A percentile compares a stretch with the other conserved stretches of the same genome.
Conservation (phyloP, 495 filamentous ascomycete species). For the Aspergillus affinis region DNA sequence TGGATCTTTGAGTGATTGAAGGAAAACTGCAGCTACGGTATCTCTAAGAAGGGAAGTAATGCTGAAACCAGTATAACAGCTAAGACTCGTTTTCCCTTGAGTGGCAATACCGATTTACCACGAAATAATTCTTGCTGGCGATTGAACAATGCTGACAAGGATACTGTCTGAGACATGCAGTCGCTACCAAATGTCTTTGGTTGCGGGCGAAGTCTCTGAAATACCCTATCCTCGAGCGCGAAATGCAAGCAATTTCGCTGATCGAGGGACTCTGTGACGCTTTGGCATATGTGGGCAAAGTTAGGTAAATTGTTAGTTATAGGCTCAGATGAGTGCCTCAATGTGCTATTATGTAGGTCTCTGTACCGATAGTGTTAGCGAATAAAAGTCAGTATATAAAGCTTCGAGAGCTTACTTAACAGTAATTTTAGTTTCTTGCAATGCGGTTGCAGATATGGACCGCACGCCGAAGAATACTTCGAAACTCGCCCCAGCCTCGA, state of each 20-base stretch:
- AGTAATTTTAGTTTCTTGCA: slow-evolving; percentile 32
- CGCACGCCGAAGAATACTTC: slow-evolving; percentile 31
- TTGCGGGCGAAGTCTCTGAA: slow-evolving; percentile 29
- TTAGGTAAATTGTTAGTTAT: slow-evolving; percentile 14
- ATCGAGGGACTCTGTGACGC: slow-evolving; percentile 27
- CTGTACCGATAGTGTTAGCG: slow-evolving; percentile 20
- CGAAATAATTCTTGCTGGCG: slow-evolving; percentile 29
- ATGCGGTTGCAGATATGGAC: slow-evolving; percentile 20
- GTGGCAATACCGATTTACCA: slow-evolving; percentile 23
- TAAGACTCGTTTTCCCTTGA: slow-evolving; percentile 31
- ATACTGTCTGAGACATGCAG: slow-evolving; percentile 25
- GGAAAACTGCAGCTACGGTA: slow-evolving; percentile 32
- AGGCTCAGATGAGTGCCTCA: slow-evolving; percentile 18
- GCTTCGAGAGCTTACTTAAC: slow-evolving; percentile 26
- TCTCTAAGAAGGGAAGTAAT: slow-evolving; percentile 32
- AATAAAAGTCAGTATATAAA: slow-evolving; percentile 13
- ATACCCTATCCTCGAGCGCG: slow-evolving; percentile 24
- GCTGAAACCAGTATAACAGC: slow-evolving; percentile 30
- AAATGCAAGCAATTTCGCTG: slow-evolving; percentile 30
- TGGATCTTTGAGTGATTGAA: slow-evolving; percentile 36
- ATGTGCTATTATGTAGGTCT: slow-evolving; percentile 19
- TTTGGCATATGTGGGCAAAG: slow-evolving; percentile 27
- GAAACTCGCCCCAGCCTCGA: slow-evolving; percentile 19
- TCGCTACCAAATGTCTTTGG: slow-evolving; percentile 29
- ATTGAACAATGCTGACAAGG: slow-evolving; percentile 28